These are phyloP conservation scores for Populus hybrid DNA, from an alignment of 441 rosid species.

Conservation along the genomic window DNA sequence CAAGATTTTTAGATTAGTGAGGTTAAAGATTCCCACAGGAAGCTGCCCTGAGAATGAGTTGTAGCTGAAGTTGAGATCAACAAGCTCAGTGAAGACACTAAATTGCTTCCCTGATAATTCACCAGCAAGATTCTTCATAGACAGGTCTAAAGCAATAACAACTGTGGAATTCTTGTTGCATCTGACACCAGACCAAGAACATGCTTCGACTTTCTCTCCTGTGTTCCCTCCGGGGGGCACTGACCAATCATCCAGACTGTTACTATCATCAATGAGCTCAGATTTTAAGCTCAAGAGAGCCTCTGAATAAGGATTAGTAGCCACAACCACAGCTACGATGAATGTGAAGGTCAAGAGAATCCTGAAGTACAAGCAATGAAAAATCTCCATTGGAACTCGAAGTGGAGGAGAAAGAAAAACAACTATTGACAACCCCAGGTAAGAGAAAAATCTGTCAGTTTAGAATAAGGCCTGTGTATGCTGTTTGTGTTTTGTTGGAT, in stretches of 20 bases:
- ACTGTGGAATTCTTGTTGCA: conserved; percentile 57
- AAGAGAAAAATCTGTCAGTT: conserved; percentile 17
- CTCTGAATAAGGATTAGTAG: conserved; percentile 58
- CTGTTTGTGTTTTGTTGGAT: conserved; percentile 15
- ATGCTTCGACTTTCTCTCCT: conserved; percentile 40
- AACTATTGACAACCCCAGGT: conserved; percentile 8
- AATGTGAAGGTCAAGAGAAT: conserved; percentile 27
- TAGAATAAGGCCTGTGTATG: neutral
- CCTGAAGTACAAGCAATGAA: conserved; percentile 25
- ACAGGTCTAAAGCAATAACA: conserved; percentile 57
- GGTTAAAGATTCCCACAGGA: conserved; percentile 53
- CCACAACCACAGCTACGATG: conserved; percentile 13
- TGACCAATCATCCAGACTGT: conserved; percentile 63
- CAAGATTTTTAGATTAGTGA: conserved; percentile 51
- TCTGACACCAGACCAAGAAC: conserved; percentile 88
- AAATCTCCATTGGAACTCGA: conserved; percentile 58
- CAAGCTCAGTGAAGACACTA: conserved; percentile 52
- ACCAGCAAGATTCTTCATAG: conserved; percentile 63
- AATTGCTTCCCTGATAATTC: conserved; percentile 45
- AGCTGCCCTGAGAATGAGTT: conserved; percentile 74
- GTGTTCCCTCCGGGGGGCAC: conserved; percentile 32
- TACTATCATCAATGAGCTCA: conserved; percentile 39
- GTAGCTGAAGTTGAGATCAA: conserved; percentile 70
- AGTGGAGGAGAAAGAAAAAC: conserved; percentile 15
- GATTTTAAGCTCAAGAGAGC: conserved; percentile 74